Percentiles rank a stretch among this genome's conserved stretches.
phyloP scores from a whole-genome alignment of 1,284 basidiomycete species.

The Agroathelia rolfsii region DNA sequence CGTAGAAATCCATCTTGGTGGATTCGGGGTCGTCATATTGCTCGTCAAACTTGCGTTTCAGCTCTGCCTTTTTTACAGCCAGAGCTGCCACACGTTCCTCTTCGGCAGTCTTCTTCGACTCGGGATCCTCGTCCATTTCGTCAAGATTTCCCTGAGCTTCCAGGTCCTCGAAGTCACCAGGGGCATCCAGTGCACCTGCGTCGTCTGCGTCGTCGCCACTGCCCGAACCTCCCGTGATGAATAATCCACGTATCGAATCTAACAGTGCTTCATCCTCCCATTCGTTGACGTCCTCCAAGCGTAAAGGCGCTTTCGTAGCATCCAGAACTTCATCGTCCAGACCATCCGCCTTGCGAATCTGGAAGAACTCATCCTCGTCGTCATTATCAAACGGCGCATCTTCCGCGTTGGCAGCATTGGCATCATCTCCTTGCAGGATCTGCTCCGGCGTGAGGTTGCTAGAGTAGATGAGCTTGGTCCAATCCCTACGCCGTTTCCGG shows the following conservation, averaged over 20 bases:
- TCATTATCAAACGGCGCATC: constrained; percentile 27
- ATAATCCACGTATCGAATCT: constrained; percentile 79
- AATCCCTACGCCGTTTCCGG: constrained; percentile 49
- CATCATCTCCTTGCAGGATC: constrained; percentile 43
- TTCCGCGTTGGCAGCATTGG: constrained; percentile 21
- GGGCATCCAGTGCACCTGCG: constrained; percentile 35
- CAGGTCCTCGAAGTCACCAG: constrained; percentile 35
- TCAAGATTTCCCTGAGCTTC: constrained; percentile 27
- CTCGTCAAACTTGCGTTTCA: constrained; percentile 94
- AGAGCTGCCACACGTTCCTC: constrained; percentile 46
- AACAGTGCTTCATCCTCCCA: constrained; percentile 85
- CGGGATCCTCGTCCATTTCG: constrained; percentile 13
- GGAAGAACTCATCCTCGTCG: constrained; percentile 73
- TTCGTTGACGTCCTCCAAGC: constrained; percentile 43
- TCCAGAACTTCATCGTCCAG: constrained; percentile 54
- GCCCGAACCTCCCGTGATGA: constrained; percentile 74
- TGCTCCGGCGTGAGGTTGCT: constrained; percentile 63
- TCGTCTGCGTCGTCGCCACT: constrained; percentile 21
- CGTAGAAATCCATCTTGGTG: constrained; percentile 78
- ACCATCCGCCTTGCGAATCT: constrained; percentile 32
- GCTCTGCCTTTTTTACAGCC: constrained; percentile 79
- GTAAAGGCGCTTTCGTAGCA: constrained; percentile 52
- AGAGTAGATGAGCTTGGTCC: constrained; percentile 84
- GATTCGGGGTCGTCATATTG: constrained; percentile 89
- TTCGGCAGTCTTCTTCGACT: constrained; percentile 24